A percentile compares a stretch with the other conserved stretches of the same genome.
Conservation (phyloP, 108 stramenopile species). For the Asterionellopsis glacialis region DNA sequence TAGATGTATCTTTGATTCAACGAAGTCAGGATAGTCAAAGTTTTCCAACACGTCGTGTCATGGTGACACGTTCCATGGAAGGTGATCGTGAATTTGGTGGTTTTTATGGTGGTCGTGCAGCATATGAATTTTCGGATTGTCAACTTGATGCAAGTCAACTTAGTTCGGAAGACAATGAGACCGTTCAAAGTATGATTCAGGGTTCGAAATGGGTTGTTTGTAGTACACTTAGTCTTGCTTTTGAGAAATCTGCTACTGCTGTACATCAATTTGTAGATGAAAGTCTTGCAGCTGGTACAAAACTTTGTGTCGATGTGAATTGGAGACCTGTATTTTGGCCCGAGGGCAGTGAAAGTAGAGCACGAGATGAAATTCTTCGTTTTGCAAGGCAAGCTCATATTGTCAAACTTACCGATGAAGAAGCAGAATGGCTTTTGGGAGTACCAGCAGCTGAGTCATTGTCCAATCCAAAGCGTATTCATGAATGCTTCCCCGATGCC, state of each 20-base stretch:
- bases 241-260: neutral
- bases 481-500: slow-evolving; percentile 1
- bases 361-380: neutral
- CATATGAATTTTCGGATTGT: slow-evolving; percentile 11
- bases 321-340: slow-evolving; percentile 21
- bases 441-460: slow-evolving; percentile 2
- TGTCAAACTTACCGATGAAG: slow-evolving; percentile 16
- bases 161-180: neutral
- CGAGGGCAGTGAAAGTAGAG: neutral
- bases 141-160: neutral
- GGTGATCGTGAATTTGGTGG: slow-evolving; percentile 17
- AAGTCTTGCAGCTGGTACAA: neutral
- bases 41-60: neutral
- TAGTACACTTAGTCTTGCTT: slow-evolving; percentile 13
- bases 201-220: slow-evolving; percentile 6
- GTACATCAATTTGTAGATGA: neutral
- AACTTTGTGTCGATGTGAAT: slow-evolving; percentile 12
- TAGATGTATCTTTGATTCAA: neutral
- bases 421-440: slow-evolving; percentile 14
- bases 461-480: slow-evolving; percentile 5
- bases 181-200: neutral
- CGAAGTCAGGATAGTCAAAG: too few relatives aligned
- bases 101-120: slow-evolving; percentile 3
- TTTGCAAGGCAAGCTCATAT: slow-evolving; percentile 5
- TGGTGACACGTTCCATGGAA: slow-evolving; percentile 15